A percentile compares a stretch with the other conserved stretches of the same genome.
phyloP scores from a whole-genome alignment of 371 early-diverging fungal genomes.

The Choanephora cucurbitarum region DNA sequence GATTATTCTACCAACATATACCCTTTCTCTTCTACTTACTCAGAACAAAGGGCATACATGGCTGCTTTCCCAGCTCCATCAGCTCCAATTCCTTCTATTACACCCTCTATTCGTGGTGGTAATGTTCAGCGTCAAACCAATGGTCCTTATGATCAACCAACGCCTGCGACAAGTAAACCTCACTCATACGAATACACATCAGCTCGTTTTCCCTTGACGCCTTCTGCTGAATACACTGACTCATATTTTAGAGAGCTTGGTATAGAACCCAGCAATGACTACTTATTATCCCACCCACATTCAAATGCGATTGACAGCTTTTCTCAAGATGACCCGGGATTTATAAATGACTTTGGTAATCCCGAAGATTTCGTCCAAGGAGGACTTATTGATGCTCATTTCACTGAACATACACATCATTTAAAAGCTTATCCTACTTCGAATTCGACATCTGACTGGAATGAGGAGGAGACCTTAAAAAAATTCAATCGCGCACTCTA shows the following conservation, averaged over 20 bases:
- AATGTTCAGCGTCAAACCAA: not conserved
- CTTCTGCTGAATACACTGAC: slow-evolving; percentile 5
- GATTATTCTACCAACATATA: slow-evolving; percentile 1
- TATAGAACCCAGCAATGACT: not conserved
- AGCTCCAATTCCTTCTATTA: no score
- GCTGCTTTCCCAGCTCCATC: not conserved
- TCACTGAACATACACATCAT: not conserved
- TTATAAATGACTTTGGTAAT: slow-evolving; percentile 38
- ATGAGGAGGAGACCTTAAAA: slow-evolving; percentile 11
- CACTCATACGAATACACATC: not conserved
- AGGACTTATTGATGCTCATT: slow-evolving; percentile 1
- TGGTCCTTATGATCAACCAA: not conserved
- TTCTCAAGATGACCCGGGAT: slow-evolving; percentile 34
- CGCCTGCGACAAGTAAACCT: slow-evolving; percentile 1
- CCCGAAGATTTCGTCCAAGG: slow-evolving; percentile 20
- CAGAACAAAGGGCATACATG: slow-evolving; percentile 6
- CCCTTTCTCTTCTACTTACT: not conserved
- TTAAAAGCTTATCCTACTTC: not conserved
- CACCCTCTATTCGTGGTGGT: no score
- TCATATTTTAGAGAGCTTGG: slow-evolving; percentile 4
- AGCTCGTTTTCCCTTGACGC: slow-evolving; percentile 6
- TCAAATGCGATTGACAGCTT: not conserved
- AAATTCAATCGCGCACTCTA: slow-evolving; percentile 7
- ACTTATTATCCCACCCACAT: not conserved
- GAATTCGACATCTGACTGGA: slow-evolving; percentile 13